phyloP scores from a whole-genome alignment of 768 basidiomycete species.

The Strobilomyces echinocephalus region DNA sequence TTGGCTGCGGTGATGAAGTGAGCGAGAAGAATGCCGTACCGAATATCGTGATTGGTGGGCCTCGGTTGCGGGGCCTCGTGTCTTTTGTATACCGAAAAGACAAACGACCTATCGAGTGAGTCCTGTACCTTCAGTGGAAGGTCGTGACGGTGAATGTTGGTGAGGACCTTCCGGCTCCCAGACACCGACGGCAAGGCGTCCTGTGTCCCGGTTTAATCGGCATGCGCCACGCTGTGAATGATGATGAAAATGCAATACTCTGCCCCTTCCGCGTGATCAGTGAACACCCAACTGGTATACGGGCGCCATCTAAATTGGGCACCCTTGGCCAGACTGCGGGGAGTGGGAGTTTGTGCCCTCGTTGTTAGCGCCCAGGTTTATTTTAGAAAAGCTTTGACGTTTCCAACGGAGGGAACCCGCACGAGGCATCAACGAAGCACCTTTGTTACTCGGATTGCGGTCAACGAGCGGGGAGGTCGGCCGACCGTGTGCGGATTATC shows the following conservation, averaged over 20 bases:
- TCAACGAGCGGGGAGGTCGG: conserved; percentile 38
- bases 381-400: conserved; percentile 5
- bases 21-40: background rate
- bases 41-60: conserved; percentile 11
- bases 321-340: conserved; percentile 1
- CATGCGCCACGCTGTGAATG: background rate
- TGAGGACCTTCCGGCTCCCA: background rate
- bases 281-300: conserved; percentile 37
- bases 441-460: conserved; percentile 43
- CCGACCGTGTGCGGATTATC: conserved; percentile 58
- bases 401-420: conserved; percentile 33
- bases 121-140: too few species aligned
- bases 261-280: conserved; percentile 39
- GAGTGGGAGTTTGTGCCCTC: background rate
- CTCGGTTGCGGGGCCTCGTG: conserved; percentile 4
- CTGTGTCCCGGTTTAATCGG: background rate
- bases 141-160: background rate
- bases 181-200: background rate
- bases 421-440: conserved; percentile 52
- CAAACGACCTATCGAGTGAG: too few species aligned
- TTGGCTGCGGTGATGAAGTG: conserved; percentile 20
- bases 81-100: background rate
- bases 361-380: background rate
- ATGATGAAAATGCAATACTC: background rate
- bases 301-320: conserved; percentile 1